A percentile compares a stretch with the other conserved stretches of the same genome.
phyloP scores from a whole-genome alignment of 495 filamentous ascomycete species.

The Neohortaea acidophila region DNA sequence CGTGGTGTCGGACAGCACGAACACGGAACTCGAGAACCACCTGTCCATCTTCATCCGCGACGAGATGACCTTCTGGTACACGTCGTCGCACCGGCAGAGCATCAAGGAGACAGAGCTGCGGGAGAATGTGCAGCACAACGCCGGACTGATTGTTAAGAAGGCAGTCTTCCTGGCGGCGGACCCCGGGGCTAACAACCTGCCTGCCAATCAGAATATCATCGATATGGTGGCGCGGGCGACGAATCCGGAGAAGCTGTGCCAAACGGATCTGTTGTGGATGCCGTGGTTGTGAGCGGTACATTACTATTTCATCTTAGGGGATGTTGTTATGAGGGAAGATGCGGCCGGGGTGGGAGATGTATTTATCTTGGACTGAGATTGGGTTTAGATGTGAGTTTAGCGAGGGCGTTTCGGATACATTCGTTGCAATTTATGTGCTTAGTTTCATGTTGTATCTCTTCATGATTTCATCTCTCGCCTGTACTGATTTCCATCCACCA shows the following conservation, averaged over 20 bases:
- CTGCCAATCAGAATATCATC: slow-evolving; percentile 91
- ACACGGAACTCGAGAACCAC: slow-evolving; percentile 74
- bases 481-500: no score
- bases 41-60: slow-evolving; percentile 88
- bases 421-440: no score
- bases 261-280: slow-evolving; percentile 93
- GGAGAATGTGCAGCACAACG: slow-evolving; percentile 76
- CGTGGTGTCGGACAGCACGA: slow-evolving; percentile 20
- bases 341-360: no score
- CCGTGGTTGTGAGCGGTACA: slow-evolving; percentile 69
- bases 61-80: slow-evolving; percentile 97
- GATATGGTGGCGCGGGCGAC: slow-evolving; percentile 75
- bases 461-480: no score
- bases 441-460: no score
- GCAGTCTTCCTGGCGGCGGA: slow-evolving; percentile 63
- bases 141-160: slow-evolving; percentile 76
- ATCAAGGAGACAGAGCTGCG: slow-evolving; percentile 59
- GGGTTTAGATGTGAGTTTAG: no score
- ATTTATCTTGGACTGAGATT: no score
- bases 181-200: slow-evolving; percentile 43
- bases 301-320: no score
- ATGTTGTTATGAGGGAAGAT: no score
- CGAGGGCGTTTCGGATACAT: no score
- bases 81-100: slow-evolving; percentile 53
- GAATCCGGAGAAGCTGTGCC: slow-evolving; percentile 68